Base-by-base conservation (phyloP, 371 early-diverging fungal genomes). In the Paraphysoderma sedebokerense region DNA sequence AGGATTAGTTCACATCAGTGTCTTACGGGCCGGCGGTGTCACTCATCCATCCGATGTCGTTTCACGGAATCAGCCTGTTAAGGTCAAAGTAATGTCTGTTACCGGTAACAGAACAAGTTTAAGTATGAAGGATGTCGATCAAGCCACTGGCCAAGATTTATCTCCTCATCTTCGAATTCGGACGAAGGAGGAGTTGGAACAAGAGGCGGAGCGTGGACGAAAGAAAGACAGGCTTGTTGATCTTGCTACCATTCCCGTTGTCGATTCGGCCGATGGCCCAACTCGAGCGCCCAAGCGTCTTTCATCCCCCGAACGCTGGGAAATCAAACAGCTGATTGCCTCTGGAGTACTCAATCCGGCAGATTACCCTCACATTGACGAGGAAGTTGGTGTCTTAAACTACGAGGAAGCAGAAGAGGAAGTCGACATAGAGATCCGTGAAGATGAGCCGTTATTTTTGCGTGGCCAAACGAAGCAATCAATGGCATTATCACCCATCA, bases 291-390 rank as follows among this genome's bases (percentile, higher is more conserved):
- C 77, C 13, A 91, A 97, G 58, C 79, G 98, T 6, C 69, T 93
- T 58, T 79, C 93, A 5, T 93, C 95, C 7, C 95, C 95, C 0
- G 98, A 97, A 58, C 79, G 86, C 27, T 97, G 85, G 79, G 98
- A 97, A 57, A 75, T 95, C 38, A 89, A 93, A 58, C 98, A 97
- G 61, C 66, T 97, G 37, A 90, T 93, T 53, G 89, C 95, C 0
- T 82, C 92, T 2, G 95, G 95, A 28, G 93, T 81, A 0, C 68
- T 89, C 12, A 76, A 87, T 57, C 75, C 85, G 8, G 67, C 81
- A 8, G 95, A 89, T 37, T 80, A 86, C 46, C 88, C 92, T 0
- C 82, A 79, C 24, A 61, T 87, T 24, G 85, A 91, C 52, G 88
- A 90, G 24, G 77, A 74, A 19, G 48, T 39, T 12, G 80, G 79